These are phyloP conservation scores for Rhododendron molle DNA, from an alignment of 148 eudicot species.

Conservation along the genomic window DNA sequence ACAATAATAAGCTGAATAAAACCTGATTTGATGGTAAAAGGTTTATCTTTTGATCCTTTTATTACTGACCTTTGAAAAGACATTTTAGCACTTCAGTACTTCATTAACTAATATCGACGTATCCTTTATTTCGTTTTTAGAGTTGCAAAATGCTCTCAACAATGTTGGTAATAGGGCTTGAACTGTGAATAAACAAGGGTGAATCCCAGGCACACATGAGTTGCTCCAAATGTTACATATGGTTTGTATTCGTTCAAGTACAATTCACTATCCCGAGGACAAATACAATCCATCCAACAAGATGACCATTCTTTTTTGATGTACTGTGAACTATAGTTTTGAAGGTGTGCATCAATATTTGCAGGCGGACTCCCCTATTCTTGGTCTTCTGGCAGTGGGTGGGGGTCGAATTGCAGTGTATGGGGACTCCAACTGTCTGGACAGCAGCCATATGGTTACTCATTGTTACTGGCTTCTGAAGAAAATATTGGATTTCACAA, in stretches of 20 bases:
- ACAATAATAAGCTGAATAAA: not conserved
- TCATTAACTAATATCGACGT: not conserved
- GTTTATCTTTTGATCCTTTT: not conserved
- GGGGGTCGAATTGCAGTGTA: constrained; percentile 82
- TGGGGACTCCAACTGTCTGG: constrained; percentile 96
- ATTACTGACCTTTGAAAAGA: not conserved
- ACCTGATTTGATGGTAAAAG: not conserved
- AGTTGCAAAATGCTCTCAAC: not conserved
- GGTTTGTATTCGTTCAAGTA: not conserved
- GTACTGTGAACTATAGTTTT: not conserved
- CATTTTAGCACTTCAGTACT: not conserved
- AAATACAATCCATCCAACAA: not conserved
- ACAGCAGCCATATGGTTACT: constrained; percentile 99
- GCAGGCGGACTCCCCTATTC: constrained; percentile 43
- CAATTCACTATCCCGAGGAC: not conserved
- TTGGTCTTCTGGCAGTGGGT: constrained; percentile 41
- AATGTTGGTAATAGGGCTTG: not conserved
- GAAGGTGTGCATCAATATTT: not conserved
- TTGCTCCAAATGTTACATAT: not conserved
- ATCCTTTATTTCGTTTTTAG: not conserved
- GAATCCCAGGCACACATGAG: not conserved
- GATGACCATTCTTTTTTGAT: not conserved
- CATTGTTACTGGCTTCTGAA: constrained; percentile 89
- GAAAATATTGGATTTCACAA: constrained; percentile 76
- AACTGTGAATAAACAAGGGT: not conserved